Evolutionary conservation across 805 yeast species (phyloP), one percentile per base, ranked within the genome.

Genomic region (Nakazawaea populi): DNA sequence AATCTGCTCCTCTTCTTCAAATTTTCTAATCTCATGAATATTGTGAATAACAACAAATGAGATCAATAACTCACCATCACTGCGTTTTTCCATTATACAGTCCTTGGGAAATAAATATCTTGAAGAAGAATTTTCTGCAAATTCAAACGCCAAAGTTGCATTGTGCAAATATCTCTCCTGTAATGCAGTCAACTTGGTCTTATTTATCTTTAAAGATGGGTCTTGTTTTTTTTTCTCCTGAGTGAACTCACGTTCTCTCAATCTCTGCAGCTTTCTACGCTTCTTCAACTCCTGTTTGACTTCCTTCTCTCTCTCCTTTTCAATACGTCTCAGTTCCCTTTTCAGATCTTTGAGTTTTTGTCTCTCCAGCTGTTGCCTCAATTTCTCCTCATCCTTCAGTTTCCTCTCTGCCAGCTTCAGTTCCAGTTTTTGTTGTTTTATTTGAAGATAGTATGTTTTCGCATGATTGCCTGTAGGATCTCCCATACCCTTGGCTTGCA

Each of bases 81-180:
- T 68, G 1, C 68, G 42, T 1, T 78, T 70, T 66, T 91, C 97
- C 52, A 86, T 70, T 3, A 92, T 76, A 1, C 95, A 77, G 55
- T 89, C 80, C 56, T 83, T 83, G 0, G 98, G 97, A 0, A 92
- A 62, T 52, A 77, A 69, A 59, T 77, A 92, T 52, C 98, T 75
- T 6, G 83, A 83, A 44, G 83, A 76, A 0, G 94, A 79, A 62
- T 83, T 84, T 58, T 94, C 98, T 30, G 77, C 76, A 68, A 83
- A 92, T 65, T 94, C 99, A 64, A 92, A 83, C 5, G 90, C 83
- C 39, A 94, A 63, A 48, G 88, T 85, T 0, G 95, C 89, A 58
- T 80, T 79, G 37, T 76, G 64, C 27, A 79, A 69, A 58, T 86
- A 87, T 62, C 82, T 77, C 57, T 85, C 91, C 60, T 87, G 95